Conservation (phyloP, 2,329 filamentous ascomycete genomes). For the Pseudogymnoascus verrucosus region DNA sequence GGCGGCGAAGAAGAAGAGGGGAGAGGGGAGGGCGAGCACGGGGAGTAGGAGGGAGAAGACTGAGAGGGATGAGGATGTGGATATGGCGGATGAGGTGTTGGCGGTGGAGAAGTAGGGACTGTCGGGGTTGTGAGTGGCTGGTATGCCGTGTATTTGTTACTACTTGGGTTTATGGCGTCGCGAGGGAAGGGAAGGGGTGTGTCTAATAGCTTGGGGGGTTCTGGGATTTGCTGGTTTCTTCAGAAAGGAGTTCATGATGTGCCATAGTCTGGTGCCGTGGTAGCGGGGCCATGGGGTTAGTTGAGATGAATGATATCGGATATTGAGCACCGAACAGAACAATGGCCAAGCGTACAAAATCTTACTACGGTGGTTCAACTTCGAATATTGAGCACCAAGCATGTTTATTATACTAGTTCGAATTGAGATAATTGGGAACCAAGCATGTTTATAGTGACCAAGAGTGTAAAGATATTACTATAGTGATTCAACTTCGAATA, state of each 20-base stretch:
- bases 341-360: too few relatives aligned
- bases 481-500: too few relatives aligned
- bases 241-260: not conserved
- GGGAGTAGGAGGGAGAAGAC: not conserved
- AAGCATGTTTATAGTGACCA: too few relatives aligned
- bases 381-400: too few relatives aligned
- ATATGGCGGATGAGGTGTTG: conserved; percentile 2
- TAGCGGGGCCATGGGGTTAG: not conserved
- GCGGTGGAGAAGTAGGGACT: not conserved
- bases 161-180: not conserved
- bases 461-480: too few relatives aligned
- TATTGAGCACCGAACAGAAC: not conserved
- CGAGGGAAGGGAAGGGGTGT: not conserved
- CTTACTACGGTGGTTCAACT: too few relatives aligned
- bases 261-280: not conserved
- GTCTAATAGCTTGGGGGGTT: conserved; percentile 1
- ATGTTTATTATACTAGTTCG: too few relatives aligned
- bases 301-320: not conserved
- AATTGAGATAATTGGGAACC: too few relatives aligned
- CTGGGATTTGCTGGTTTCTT: not conserved
- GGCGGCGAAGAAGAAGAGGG: conserved; percentile 4
- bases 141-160: conserved; percentile 2
- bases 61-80: not conserved
- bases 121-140: not conserved
- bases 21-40: not conserved